phyloP scores from a whole-genome alignment of 768 basidiomycete species.

The Trametopsis cervina region DNA sequence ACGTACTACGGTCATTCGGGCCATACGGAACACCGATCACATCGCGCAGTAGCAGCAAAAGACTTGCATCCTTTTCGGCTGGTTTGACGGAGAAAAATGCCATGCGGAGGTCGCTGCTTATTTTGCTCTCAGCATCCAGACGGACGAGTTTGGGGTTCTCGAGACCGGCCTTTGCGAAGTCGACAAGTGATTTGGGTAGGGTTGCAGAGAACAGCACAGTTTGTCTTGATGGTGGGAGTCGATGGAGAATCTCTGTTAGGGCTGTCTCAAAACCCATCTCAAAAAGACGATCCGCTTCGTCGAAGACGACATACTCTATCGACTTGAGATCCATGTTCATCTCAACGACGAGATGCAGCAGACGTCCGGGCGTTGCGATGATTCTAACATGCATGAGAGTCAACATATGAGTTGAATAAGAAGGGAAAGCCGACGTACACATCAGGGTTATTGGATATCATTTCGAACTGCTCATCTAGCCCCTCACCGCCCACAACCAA shows the following conservation, averaged over 20 bases:
- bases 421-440: slow-evolving; percentile 50
- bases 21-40: slow-evolving; percentile 76
- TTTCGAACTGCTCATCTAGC: slow-evolving; percentile 93
- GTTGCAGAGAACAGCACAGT: slow-evolving; percentile 96
- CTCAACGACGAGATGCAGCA: slow-evolving; percentile 94
- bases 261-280: slow-evolving; percentile 97
- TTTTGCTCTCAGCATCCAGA: slow-evolving; percentile 94
- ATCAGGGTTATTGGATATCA: slow-evolving; percentile 92
- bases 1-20: slow-evolving; percentile 24
- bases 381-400: slow-evolving; percentile 46
- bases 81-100: slow-evolving; percentile 91
- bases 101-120: slow-evolving; percentile 89
- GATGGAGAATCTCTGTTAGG: slow-evolving; percentile 84
- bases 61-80: slow-evolving; percentile 88
- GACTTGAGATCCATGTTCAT: slow-evolving; percentile 91
- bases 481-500: slow-evolving; percentile 94
- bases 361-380: slow-evolving; percentile 95
- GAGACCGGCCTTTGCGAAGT: slow-evolving; percentile 97
- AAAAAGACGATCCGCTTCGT: slow-evolving; percentile 97
- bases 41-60: slow-evolving; percentile 79
- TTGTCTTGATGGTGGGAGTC: slow-evolving; percentile 81
- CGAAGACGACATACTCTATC: slow-evolving; percentile 88
- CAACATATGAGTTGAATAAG: background rate
- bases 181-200: slow-evolving; percentile 89
- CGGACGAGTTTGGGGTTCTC: slow-evolving; percentile 91